phyloP scores from a whole-genome alignment of 768 basidiomycete genomes.

The Pulveroboletus ravenelii region DNA sequence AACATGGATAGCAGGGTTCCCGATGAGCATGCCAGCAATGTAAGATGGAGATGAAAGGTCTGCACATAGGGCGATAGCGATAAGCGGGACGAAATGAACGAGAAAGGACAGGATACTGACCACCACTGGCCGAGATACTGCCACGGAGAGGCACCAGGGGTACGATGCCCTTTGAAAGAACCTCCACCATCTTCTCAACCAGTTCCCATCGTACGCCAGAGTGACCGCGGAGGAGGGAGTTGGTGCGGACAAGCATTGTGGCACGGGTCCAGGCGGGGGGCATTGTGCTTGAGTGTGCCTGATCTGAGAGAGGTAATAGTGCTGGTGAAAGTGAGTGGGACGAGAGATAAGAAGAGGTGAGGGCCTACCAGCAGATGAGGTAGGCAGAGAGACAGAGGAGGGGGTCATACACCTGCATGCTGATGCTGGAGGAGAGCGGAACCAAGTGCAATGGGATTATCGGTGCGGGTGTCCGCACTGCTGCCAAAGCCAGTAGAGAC shows the following conservation, averaged over 20 bases:
- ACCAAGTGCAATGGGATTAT: constrained; percentile 66
- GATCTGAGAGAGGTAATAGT: constrained; percentile 65
- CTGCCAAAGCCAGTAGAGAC: constrained; percentile 85
- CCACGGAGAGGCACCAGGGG: constrained; percentile 80
- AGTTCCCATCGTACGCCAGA: constrained; percentile 81
- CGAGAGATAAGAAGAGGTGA: too few relatives aligned
- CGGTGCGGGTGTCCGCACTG: constrained; percentile 82
- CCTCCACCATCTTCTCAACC: constrained; percentile 69
- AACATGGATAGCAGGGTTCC: constrained; percentile 77
- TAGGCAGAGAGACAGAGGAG: constrained; percentile 34
- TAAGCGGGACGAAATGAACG: constrained; percentile 1
- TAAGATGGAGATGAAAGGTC: constrained; percentile 80
- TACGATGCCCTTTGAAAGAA: constrained; percentile 68
- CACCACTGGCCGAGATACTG: constrained; percentile 80
- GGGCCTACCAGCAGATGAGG: neutral
- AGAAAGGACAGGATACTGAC: constrained; percentile 33
- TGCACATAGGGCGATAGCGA: constrained; percentile 19
- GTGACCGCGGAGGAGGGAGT: constrained; percentile 84
- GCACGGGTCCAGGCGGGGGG: constrained; percentile 86
- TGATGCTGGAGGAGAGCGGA: constrained; percentile 84
- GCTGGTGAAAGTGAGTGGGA: too few relatives aligned
- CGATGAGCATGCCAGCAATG: constrained; percentile 75
- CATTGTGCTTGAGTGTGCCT: constrained; percentile 64
- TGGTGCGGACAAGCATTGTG: constrained; percentile 82
- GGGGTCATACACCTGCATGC: constrained; percentile 66